A percentile compares a stretch with the other conserved stretches of the same genome.
phyloP scores from a whole-genome alignment of 2,329 filamentous ascomycete species.

The Chaetothyriales sp. region DNA sequence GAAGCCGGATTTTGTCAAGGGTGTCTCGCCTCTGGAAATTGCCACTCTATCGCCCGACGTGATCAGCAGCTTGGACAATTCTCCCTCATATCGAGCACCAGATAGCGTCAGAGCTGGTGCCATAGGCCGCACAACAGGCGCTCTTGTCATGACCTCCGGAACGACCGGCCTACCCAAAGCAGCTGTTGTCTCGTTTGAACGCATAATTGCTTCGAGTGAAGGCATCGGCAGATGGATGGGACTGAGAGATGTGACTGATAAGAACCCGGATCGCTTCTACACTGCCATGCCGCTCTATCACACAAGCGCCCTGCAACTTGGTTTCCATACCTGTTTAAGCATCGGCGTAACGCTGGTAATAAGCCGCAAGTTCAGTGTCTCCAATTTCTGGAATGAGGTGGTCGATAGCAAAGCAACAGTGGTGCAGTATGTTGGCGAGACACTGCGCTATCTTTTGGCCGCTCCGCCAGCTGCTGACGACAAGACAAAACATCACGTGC shows the following conservation, averaged over 20 bases:
- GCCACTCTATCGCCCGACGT: constrained; percentile 46
- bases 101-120: constrained; percentile 41
- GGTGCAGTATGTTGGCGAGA: constrained; percentile 68
- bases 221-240: constrained; percentile 43
- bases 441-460: constrained; percentile 56
- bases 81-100: constrained; percentile 39
- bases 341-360: constrained; percentile 53
- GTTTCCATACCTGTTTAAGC: constrained; percentile 46
- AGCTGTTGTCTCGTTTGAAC: constrained; percentile 31
- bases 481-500: constrained; percentile 51
- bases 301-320: constrained; percentile 59
- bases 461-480: constrained; percentile 54
- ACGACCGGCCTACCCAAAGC: constrained; percentile 85
- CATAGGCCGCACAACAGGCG: constrained; percentile 43
- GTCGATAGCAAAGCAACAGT: constrained; percentile 51
- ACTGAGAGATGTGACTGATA: constrained; percentile 25
- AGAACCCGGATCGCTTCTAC: constrained; percentile 53
- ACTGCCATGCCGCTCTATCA: constrained; percentile 86
- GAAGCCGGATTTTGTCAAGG: constrained; percentile 26
- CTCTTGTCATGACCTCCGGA: constrained; percentile 86
- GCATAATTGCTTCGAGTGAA: constrained; percentile 28
- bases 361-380: constrained; percentile 57
- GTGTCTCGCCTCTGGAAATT: constrained; percentile 35
- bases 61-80: constrained; percentile 28
- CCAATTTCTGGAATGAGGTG: constrained; percentile 57